phyloP scores from a whole-genome alignment of 495 filamentous ascomycete species.

The Tuber indicum region DNA sequence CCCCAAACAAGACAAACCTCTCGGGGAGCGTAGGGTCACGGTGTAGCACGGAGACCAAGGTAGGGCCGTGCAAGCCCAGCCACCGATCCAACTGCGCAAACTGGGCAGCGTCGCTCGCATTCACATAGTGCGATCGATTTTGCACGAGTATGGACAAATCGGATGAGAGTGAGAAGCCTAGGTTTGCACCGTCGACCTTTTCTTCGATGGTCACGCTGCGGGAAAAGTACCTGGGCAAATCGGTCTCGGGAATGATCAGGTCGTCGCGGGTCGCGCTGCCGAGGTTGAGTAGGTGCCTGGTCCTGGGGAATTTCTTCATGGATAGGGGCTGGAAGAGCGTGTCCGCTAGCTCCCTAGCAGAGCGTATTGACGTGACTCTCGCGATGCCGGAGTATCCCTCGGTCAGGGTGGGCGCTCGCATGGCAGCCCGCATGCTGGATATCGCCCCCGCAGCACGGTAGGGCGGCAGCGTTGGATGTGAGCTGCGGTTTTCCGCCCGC shows the following conservation, averaged over 20 bases:
- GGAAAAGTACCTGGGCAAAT: conserved; percentile 8
- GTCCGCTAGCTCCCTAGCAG: conserved; percentile 15
- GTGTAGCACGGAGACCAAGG: conserved; percentile 8
- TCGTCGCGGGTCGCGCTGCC: conserved; percentile 28
- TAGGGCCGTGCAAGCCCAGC: conserved; percentile 6
- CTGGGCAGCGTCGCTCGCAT: conserved; percentile 21
- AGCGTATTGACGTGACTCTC: conserved; percentile 2
- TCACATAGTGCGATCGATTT: conserved; percentile 28
- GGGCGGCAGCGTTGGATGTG: conserved; percentile 22
- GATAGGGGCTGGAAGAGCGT: conserved; percentile 2
- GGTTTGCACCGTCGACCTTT: conserved; percentile 32
- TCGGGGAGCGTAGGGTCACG: conserved; percentile 12
- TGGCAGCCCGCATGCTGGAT: conserved; percentile 7
- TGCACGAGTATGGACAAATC: conserved; percentile 17
- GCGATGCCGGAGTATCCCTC: conserved; percentile 29
- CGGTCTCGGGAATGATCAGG: conserved; percentile 10
- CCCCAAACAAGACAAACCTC: conserved; percentile 25
- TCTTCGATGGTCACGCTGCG: conserved; percentile 14
- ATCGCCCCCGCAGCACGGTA: conserved; percentile 15
- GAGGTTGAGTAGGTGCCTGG: conserved; percentile 24
- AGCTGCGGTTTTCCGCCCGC: conserved; percentile 16
- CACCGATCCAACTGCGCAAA: conserved; percentile 19
- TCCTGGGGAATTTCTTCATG: conserved; percentile 22
- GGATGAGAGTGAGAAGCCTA: conserved; percentile 25
- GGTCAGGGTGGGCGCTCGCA: conserved; percentile 12